Evolutionary conservation across 2,329 filamentous ascomycete species (phyloP), one percentile per base, ranked within the genome.

Genomic region (Aspergillus thermomutatus): DNA sequence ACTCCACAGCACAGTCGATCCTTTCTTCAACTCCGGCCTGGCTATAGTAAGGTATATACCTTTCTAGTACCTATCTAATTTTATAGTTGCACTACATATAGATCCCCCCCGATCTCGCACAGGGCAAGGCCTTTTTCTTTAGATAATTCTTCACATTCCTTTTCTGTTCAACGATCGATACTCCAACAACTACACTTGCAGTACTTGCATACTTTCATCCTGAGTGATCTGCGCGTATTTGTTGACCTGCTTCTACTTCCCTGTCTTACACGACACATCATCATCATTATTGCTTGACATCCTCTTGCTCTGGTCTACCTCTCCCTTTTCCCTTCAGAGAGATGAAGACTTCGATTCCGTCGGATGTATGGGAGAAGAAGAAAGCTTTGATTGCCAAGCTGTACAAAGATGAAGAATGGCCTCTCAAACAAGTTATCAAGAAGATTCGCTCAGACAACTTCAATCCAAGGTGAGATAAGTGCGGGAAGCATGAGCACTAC

Each of bases 401-500:
- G 45, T 77, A 77, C 54, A 76, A 74, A 65, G 74, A 76, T 27
- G 74, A 77, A 54, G 75, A 77, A 71, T 77, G 75, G 75, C 75
- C 75, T 4, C 63, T 77, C 52, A 77, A 77, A 56, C 75, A 77
- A 54, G 75, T 77, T 52, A 77, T 77, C 54, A 77, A 77, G 61
- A 70, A 75, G 62, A 75, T 77, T 40, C 73, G 75, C 17, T 72
- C 72, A 5, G 67, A 71, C 23, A 70, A 75, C 53, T 77, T 77
- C 61, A 72, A 77, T 57, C 75, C 75, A 19, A 77, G 74, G 75
- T 77, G 56, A 64, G 72, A 54, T n/a, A 25, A 6, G 19, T 26
- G 9, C 21, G 19, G 21, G 23, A 46, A 25, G n/a, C 27, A 28
- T n/a, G 4, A 28, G n/a, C 7, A n/a, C 7, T 53, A 21, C 46